Evolutionary conservation across 2,329 filamentous ascomycete species (phyloP).

Genomic region (Bertia moriformis): DNA sequence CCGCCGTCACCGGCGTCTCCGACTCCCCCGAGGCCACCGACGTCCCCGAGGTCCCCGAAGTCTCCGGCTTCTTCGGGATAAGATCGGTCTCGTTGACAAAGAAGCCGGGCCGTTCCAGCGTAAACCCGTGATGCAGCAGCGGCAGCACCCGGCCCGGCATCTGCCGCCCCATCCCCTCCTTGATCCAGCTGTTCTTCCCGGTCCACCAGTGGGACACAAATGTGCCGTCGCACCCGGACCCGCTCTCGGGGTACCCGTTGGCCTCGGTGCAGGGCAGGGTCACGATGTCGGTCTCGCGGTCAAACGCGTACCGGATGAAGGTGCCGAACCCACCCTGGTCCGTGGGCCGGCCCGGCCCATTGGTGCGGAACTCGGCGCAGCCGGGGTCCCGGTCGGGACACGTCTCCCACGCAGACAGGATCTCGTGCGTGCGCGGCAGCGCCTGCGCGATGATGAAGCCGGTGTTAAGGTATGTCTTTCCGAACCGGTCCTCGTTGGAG

Average conservation of each 20-base stretch:
- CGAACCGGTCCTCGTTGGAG: conserved; percentile 22
- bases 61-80: not conserved
- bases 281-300: conserved; percentile 18
- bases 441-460: conserved; percentile 38
- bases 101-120: not conserved
- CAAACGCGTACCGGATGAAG: conserved; percentile 24
- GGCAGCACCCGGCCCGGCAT: not conserved
- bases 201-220: conserved; percentile 29
- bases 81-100: not conserved
- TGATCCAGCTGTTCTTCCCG: conserved; percentile 14
- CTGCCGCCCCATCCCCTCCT: not conserved
- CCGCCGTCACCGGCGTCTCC: too few species aligned
- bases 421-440: conserved; percentile 27
- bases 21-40: too few species aligned
- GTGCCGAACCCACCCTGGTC: conserved; percentile 28
- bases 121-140: not conserved
- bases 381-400: not conserved
- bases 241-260: conserved; percentile 24
- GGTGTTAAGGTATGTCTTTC: conserved; percentile 29
- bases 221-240: conserved; percentile 19
- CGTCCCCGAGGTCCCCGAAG: too few species aligned
- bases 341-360: conserved; percentile 19
- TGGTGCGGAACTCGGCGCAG: conserved; percentile 19
- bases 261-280: conserved; percentile 24
- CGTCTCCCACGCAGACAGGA: conserved; percentile 28